Evolutionary conservation across 1,139 yeast genomes (phyloP).

Genomic region (Sugiyamaella pinicola): DNA sequence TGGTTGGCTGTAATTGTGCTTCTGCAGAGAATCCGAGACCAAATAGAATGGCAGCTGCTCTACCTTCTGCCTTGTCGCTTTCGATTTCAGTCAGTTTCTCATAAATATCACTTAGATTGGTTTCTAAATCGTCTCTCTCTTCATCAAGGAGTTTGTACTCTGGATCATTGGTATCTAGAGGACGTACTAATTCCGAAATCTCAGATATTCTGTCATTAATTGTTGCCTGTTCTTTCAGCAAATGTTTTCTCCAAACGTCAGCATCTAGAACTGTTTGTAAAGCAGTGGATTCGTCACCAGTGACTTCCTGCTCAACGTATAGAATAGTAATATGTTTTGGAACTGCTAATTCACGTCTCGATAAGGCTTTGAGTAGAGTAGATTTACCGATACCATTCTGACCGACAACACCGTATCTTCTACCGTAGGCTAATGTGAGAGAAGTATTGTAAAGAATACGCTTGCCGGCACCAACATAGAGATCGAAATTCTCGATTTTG

Average conservation of each 20-base stretch:
- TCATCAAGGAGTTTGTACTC: constrained; percentile 82
- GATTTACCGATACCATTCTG: constrained; percentile 99
- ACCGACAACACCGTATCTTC: constrained; percentile 96
- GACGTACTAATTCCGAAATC: constrained; percentile 66
- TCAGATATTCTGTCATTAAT: constrained; percentile 74
- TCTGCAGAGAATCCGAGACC: constrained; percentile 94
- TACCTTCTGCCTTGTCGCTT: constrained; percentile 94
- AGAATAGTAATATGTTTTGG: constrained; percentile 94
- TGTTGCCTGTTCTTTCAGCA: constrained; percentile 72
- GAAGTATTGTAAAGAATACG: constrained; percentile 89
- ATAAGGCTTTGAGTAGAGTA: constrained; percentile 82
- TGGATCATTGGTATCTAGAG: constrained; percentile 59
- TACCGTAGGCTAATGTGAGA: constrained; percentile 84
- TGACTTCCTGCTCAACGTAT: constrained; percentile 96
- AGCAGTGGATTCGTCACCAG: constrained; percentile 90
- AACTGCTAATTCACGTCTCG: constrained; percentile 88
- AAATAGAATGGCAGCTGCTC: constrained; percentile 91
- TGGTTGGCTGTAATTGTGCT: constrained; percentile 79
- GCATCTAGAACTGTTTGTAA: constrained; percentile 95
- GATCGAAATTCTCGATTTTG: constrained; percentile 87
- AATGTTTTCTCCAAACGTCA: constrained; percentile 96
- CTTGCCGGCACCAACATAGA: constrained; percentile 93
- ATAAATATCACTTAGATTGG: constrained; percentile 72
- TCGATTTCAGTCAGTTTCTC: constrained; percentile 90
- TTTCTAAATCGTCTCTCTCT: constrained; percentile 84